Evolutionary conservation across 2,329 filamentous ascomycete genomes (phyloP).

Genomic region (Plenodomus tracheiphilus): DNA sequence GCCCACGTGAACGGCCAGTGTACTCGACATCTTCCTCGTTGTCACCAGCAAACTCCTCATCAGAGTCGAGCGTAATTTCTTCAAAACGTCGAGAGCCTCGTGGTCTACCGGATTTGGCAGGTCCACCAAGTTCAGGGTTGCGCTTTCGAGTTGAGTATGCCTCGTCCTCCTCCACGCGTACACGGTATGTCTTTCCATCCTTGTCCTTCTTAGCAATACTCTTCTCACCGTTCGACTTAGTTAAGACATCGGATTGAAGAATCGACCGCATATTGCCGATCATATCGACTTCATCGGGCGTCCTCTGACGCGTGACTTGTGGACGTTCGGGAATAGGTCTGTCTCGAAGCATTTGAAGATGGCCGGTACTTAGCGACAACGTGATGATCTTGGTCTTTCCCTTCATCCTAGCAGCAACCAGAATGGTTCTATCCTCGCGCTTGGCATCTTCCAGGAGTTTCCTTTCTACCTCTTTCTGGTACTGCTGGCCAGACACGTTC

Average conservation of each 20-base stretch:
- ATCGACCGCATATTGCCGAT: constrained; percentile 31
- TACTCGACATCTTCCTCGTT: constrained; percentile 18
- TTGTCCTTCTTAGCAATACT: constrained; percentile 32
- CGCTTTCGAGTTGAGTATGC: constrained; percentile 41
- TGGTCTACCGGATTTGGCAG: constrained; percentile 25
- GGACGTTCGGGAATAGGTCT: constrained; percentile 34
- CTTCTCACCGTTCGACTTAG: constrained; percentile 15
- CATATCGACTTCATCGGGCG: constrained; percentile 29
- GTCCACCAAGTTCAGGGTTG: constrained; percentile 26
- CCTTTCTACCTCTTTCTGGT: constrained; percentile 53
- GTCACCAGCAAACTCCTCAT: constrained; percentile 45
- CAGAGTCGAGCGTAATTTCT: constrained; percentile 52
- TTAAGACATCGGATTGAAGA: constrained; percentile 43
- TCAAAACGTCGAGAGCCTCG: constrained; percentile 43
- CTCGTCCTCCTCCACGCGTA: constrained; percentile 47
- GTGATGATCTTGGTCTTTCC: constrained; percentile 51
- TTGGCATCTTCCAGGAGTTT: constrained; percentile 47
- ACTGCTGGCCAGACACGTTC: constrained; percentile 51
- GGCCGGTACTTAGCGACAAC: constrained; percentile 42
- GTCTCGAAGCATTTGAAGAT: constrained; percentile 42
- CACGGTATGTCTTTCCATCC: constrained; percentile 38
- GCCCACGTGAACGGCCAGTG: constrained; percentile 21
- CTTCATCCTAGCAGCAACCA: constrained; percentile 51
- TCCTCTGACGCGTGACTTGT: constrained; percentile 16
- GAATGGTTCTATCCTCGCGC: constrained; percentile 50